Percentiles rank a stretch among this genome's conserved stretches.
phyloP scores from a whole-genome alignment of 2,329 filamentous ascomycete species.

The Aspergillus floridensis region DNA sequence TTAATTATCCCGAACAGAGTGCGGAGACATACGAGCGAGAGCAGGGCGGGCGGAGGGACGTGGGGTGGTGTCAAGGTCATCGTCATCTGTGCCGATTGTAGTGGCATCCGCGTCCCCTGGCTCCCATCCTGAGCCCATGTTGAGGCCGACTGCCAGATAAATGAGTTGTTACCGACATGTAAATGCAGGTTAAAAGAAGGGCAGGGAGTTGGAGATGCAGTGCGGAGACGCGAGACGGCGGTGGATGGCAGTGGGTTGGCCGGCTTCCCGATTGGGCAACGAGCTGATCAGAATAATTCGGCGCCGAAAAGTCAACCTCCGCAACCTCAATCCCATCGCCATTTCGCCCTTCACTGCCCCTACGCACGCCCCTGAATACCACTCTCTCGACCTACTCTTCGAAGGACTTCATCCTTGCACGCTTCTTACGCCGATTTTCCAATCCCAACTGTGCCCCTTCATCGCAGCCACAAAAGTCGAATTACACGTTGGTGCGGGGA shows the following conservation, averaged over 20 bases:
- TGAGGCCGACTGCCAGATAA: conserved; percentile 11
- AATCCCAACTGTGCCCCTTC: not conserved
- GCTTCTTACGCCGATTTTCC: not conserved
- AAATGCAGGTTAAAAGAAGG: not conserved
- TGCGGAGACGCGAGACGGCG: conserved; percentile 16
- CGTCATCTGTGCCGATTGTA: conserved; percentile 35
- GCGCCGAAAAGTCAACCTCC: conserved; percentile 15
- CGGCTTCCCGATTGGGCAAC: conserved; percentile 22
- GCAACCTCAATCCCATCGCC: not conserved
- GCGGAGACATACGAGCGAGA: conserved; percentile 12
- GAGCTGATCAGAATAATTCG: conserved; percentile 16
- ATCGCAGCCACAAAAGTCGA: not conserved
- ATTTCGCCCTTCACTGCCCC: not conserved
- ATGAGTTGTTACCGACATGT: not conserved
- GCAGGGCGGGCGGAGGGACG: conserved; percentile 10
- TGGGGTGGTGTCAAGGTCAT: conserved; percentile 47
- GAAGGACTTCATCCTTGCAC: not conserved
- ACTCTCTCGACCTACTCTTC: not conserved
- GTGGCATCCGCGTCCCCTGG: conserved; percentile 25
- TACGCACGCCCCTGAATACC: not conserved
- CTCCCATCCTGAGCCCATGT: conserved; percentile 28
- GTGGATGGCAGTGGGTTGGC: not conserved
- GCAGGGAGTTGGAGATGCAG: not conserved
- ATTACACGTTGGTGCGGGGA: conserved; percentile 6
- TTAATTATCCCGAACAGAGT: not conserved